These are phyloP conservation scores for Cladosporium sp. DNA, from an alignment of 2,329 filamentous ascomycete genomes.

Conservation along the genomic window DNA sequence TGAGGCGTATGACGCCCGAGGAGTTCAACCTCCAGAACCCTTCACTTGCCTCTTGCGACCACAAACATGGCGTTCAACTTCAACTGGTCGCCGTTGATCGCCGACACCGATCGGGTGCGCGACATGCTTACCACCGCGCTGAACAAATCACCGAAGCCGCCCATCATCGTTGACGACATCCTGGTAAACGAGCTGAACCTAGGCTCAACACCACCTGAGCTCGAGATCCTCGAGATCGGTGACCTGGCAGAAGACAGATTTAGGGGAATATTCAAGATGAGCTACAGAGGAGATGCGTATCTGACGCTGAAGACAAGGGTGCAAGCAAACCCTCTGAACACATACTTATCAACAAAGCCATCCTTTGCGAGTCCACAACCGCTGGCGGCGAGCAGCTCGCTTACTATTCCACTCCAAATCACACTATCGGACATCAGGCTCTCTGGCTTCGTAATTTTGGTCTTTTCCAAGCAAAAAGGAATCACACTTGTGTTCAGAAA, in stretches of 20 bases:
- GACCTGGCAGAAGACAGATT: conserved; percentile 96
- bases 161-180: conserved; percentile 99
- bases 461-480: conserved; percentile 96
- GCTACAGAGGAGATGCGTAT: conserved; percentile 91
- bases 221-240: conserved; percentile 96
- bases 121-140: conserved; percentile 91
- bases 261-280: conserved; percentile 99
- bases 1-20: conserved; percentile 2
- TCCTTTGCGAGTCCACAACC: conserved; percentile 90
- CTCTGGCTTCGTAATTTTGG: conserved; percentile 93
- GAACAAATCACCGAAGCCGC: conserved; percentile 96
- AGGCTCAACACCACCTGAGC: conserved; percentile 85
- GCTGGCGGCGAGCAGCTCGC: conserved; percentile 80
- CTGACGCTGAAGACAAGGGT: conserved; percentile 93
- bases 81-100: conserved; percentile 99
- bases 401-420: conserved; percentile 97
- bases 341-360: conserved; percentile 86
- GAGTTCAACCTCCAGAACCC: background rate
- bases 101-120: conserved; percentile 85
- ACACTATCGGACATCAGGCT: conserved; percentile 93
- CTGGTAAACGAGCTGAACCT: conserved; percentile 96
- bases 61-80: conserved; percentile 95
- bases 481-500: conserved; percentile 96
- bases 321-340: conserved; percentile 96
- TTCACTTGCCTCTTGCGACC: background rate